Conservation (phyloP, 352 stramenopile genomes). For the Phytophthora cactorum region DNA sequence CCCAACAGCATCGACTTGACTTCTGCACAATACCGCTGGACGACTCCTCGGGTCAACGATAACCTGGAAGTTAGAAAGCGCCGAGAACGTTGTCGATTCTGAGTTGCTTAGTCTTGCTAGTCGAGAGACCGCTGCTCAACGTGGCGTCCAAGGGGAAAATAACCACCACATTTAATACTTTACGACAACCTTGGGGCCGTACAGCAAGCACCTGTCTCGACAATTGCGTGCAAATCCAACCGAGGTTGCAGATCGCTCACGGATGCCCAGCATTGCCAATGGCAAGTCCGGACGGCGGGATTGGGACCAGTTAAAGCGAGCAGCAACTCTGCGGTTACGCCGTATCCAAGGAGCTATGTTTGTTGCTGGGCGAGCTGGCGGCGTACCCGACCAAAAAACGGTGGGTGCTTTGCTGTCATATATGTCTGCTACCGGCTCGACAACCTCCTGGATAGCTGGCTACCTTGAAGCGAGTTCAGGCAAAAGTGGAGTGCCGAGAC, state of each 20-base stretch:
- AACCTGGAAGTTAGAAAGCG: constrained; percentile 21
- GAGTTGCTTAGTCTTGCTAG: constrained; percentile 22
- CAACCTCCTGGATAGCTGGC: background rate
- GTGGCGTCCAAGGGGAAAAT: background rate
- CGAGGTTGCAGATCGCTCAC: constrained; percentile 9
- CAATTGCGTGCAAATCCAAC: constrained; percentile 10
- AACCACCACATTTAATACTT: background rate
- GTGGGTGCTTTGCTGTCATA: no score
- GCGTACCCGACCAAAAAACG: background rate
- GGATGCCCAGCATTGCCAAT: background rate
- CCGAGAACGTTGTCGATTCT: constrained; percentile 15
- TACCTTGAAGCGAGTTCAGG: background rate
- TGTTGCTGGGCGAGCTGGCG: constrained; percentile 3
- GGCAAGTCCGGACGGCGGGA: background rate
- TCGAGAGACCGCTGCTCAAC: constrained; percentile 9
- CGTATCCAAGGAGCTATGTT: constrained; percentile 5
- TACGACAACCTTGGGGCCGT: no score
- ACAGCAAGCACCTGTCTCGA: background rate
- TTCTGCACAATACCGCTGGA: constrained; percentile 16
- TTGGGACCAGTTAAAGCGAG: constrained; percentile 30
- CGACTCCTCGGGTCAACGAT: background rate
- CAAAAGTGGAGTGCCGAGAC: constrained; percentile 18
- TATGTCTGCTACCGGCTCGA: background rate
- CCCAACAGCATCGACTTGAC: constrained; percentile 13
- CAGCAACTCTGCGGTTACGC: constrained; percentile 20